These are phyloP conservation scores for Chimonanthus salicifolius DNA, from an alignment of 164 flowering plant genomes.

Conservation along the genomic window DNA sequence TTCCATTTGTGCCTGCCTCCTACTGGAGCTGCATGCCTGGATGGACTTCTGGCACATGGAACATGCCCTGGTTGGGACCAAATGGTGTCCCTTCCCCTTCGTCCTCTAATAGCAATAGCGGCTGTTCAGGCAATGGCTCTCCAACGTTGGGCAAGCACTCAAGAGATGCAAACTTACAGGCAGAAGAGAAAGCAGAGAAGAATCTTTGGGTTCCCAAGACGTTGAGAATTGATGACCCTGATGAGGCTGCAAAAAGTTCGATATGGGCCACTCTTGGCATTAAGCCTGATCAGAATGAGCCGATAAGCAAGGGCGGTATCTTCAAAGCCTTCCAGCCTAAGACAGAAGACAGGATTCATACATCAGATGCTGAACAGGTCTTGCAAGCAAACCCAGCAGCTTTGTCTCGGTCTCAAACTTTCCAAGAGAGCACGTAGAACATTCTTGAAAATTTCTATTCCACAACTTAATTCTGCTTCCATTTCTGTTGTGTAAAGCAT, in stretches of 20 bases:
- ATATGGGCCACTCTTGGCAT: conserved; percentile 39
- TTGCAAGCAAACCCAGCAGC: conserved; percentile 55
- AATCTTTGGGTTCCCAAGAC: conserved; percentile 44
- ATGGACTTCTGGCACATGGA: conserved; percentile 29
- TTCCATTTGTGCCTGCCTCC: conserved; percentile 38
- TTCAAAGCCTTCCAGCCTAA: conserved; percentile 33
- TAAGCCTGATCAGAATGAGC: conserved; percentile 25
- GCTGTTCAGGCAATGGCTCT: conserved; percentile 34
- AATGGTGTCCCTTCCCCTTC: conserved; percentile 26
- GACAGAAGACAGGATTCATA: conserved; percentile 13
- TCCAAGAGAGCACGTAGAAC: conserved; percentile 34
- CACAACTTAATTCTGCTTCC: background rate
- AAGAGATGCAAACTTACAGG: conserved; percentile 27
- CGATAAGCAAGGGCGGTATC: conserved; percentile 18
- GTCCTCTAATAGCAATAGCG: conserved; percentile 27
- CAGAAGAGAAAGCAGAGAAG: conserved; percentile 34
- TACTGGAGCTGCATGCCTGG: conserved; percentile 40
- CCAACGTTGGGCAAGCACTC: conserved; percentile 52
- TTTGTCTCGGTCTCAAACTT: conserved; percentile 44
- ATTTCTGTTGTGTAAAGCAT: conserved; percentile 4
- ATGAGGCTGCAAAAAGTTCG: conserved; percentile 44
- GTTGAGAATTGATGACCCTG: conserved; percentile 36
- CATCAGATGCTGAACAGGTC: conserved; percentile 20
- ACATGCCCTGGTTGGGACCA: conserved; percentile 19
- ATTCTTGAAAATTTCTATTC: background rate